These are phyloP conservation scores for Neurospora sp. DNA, from an alignment of 495 filamentous ascomycete species.

Conservation along the genomic window DNA sequence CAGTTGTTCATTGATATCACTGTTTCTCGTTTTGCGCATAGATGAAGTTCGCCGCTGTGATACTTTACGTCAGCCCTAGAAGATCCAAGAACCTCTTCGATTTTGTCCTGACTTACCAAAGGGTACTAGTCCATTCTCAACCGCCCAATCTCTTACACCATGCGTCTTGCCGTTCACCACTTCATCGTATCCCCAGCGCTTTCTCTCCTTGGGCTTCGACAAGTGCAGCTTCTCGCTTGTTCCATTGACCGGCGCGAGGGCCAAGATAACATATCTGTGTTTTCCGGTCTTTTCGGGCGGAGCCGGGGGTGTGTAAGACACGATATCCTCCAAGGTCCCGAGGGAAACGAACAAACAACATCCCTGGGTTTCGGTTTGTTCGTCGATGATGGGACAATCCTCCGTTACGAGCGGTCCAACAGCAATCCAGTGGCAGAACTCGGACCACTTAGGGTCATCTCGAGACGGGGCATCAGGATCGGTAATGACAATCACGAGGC, in stretches of 20 bases:
- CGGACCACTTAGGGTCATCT: conserved; percentile 54
- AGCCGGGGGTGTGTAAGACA: conserved; percentile 49
- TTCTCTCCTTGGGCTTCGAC: conserved; percentile 45
- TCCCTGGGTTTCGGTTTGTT: background rate
- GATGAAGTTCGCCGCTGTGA: conserved; percentile 53
- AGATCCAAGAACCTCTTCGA: background rate
- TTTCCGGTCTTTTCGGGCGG: conserved; percentile 57
- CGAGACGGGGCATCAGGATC: conserved; percentile 64
- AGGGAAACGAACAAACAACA: conserved; percentile 4
- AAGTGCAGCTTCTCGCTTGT: conserved; percentile 32
- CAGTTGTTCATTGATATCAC: conserved; percentile 16
- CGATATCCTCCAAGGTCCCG: conserved; percentile 32
- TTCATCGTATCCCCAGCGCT: conserved; percentile 47
- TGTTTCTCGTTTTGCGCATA: conserved; percentile 53
- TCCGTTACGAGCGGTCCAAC: conserved; percentile 16
- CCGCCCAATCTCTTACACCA: conserved; percentile 54
- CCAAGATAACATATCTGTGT: conserved; percentile 59
- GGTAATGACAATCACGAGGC: conserved; percentile 43
- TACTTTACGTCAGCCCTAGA: conserved; percentile 1
- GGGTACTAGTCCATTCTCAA: conserved; percentile 48
- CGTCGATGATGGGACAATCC: conserved; percentile 2
- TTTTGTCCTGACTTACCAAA: conserved; percentile 41
- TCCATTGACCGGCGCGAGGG: conserved; percentile 36
- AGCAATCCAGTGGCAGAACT: conserved; percentile 65
- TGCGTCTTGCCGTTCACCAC: conserved; percentile 33